Conservation (phyloP, 1,284 basidiomycete genomes). For the Microbotryum silenes-acaulis region DNA sequence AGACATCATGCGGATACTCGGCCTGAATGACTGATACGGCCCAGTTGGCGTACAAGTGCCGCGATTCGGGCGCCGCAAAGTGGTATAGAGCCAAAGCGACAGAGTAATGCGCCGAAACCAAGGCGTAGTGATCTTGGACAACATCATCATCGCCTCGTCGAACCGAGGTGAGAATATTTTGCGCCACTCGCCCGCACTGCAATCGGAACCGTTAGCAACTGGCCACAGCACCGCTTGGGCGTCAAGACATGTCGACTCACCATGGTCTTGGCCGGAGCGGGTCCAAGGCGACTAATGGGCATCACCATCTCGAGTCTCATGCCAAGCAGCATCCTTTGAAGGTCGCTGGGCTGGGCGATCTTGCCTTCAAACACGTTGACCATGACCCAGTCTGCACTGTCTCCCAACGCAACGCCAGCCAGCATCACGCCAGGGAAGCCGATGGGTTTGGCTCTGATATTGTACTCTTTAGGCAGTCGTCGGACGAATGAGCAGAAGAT, state of each 20-base stretch:
- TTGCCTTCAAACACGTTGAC: slow-evolving; percentile 14
- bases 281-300: slow-evolving; percentile 5
- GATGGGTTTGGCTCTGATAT: slow-evolving; percentile 11
- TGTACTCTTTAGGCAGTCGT: slow-evolving; percentile 10
- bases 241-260: not conserved
- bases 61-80: slow-evolving; percentile 3
- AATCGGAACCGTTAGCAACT: not conserved
- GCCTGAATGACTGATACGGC: slow-evolving; percentile 16
- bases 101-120: slow-evolving; percentile 9
- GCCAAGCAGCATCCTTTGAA: slow-evolving; percentile 6
- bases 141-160: slow-evolving; percentile 4
- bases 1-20: slow-evolving; percentile 18
- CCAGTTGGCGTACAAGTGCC: slow-evolving; percentile 12
- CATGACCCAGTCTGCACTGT: slow-evolving; percentile 9
- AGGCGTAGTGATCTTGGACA: not conserved
- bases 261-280: slow-evolving; percentile 13
- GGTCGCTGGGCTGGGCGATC: not conserved
- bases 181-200: slow-evolving; percentile 22
- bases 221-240: no score
- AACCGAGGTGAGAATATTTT: slow-evolving; percentile 26
- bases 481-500: slow-evolving; percentile 25
- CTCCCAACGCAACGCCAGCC: not conserved
- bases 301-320: not conserved
- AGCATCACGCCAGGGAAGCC: slow-evolving; percentile 23
- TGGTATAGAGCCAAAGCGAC: slow-evolving; percentile 15